Base-by-base conservation (phyloP, 306 rosid species). In the Dalbergia cochinchinensis region DNA sequence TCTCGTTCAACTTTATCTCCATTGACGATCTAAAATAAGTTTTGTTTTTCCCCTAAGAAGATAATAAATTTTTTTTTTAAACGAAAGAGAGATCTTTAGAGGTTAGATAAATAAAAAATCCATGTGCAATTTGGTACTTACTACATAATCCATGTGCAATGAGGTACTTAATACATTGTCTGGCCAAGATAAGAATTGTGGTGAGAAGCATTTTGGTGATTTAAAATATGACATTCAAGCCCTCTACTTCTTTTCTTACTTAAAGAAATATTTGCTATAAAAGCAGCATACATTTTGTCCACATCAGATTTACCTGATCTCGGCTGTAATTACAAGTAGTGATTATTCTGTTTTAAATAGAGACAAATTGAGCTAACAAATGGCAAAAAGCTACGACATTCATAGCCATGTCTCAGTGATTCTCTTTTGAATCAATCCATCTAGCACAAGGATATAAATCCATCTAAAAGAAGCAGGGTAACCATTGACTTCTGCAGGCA, bases 251-350 rank as follows among this genome's bases (percentile, higher is more conserved):
- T 60, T 62, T 33, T 62, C 42, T 74, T 69, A 12, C 16, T 50
- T 7, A 41, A 47, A 65, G 19, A 61, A 51, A 67, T 53, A 48
- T 44, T 61, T 61, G 18, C 33, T 20, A 62, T 71, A 61, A 58
- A 74, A 66, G 37, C 63, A 71, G 50, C 77, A 74, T 62, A 62
- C 62, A 39, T 44, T 55, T 15, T 42, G 50, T 63, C 79, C 81
- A 79, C 45, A 2, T 4, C 63, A 71, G 55, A 74, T 74, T 59
- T 62, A 58, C 65, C 39, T 44, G 42, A 55, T 65, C 11, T 77
- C 71, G 73, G 62, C 14, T 51, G 62, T 68, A 42, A 68, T 42
- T 35, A 19, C 10, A n/a, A 57, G 51, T 15, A 44, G 42, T 1
- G 4, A 74, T 20, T 8, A 76, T 51, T 26, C 15, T 18, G 39